phyloP scores from a whole-genome alignment of 2,329 filamentous ascomycete genomes.

The Phialocephala subalpina region DNA sequence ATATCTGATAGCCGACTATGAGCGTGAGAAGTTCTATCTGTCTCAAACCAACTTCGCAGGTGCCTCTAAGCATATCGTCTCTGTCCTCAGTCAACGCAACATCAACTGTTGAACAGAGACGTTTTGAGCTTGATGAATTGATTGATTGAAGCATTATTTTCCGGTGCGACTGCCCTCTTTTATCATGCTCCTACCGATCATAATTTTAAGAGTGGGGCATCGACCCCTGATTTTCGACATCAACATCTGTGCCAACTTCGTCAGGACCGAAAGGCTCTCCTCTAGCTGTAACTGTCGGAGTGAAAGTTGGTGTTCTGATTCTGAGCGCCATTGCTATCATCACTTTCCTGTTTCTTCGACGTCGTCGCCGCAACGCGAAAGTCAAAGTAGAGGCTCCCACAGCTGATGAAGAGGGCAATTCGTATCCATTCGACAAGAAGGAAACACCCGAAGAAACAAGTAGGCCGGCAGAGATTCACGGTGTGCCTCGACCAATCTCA shows the following conservation, averaged over 20 bases:
- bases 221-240: no score
- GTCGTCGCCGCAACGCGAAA: background rate
- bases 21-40: constrained; percentile 48
- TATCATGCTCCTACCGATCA: no score
- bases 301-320: background rate
- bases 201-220: no score
- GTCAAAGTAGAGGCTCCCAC: background rate
- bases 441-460: background rate
- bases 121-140: no score
- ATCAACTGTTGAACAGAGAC: no score
- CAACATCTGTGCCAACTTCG: background rate
- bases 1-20: constrained; percentile 44
- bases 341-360: background rate
- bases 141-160: no score
- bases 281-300: background rate
- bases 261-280: background rate
- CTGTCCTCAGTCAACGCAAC: no score
- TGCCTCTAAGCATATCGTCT: no score
- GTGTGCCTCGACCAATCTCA: background rate
- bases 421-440: background rate
- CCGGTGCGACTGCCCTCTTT: no score
- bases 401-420: background rate
- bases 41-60: constrained; percentile 43
- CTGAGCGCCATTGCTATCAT: background rate
- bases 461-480: background rate